Evolutionary conservation across 2,329 filamentous ascomycete species (phyloP).

Genomic region (Ophiostoma montium): DNA sequence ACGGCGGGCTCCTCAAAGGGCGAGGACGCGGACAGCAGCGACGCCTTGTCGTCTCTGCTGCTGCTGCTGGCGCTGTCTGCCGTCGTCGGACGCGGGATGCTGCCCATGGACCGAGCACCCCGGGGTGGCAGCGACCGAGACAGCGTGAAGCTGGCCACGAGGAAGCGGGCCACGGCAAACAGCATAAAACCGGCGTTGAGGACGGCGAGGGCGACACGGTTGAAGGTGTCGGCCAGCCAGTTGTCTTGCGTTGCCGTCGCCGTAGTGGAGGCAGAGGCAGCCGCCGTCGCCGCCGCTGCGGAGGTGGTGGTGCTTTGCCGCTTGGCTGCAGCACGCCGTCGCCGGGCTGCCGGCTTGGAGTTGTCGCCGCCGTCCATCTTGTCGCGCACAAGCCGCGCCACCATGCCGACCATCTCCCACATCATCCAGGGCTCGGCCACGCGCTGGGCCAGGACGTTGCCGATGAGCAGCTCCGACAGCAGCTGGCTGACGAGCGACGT

Average conservation of each 20-base stretch:
- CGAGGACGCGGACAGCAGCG: slow-evolving; percentile 2
- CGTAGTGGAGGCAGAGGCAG: neutral
- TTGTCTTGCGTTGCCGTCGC: neutral
- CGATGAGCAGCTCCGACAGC: slow-evolving; percentile 78
- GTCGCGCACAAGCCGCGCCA: slow-evolving; percentile 30
- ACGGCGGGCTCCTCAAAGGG: slow-evolving; percentile 18
- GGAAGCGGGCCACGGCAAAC: slow-evolving; percentile 50
- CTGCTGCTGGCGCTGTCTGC: slow-evolving; percentile 14
- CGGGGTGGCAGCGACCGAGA: slow-evolving; percentile 50
- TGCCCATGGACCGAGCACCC: slow-evolving; percentile 19
- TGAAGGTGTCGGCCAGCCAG: slow-evolving; percentile 15
- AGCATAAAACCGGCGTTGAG: slow-evolving; percentile 40
- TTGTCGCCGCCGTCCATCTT: slow-evolving; percentile 10
- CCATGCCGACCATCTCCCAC: slow-evolving; percentile 69
- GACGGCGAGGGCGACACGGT: slow-evolving; percentile 38
- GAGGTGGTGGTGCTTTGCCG: neutral
- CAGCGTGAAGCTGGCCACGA: slow-evolving; percentile 49
- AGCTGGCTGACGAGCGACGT: slow-evolving; percentile 75
- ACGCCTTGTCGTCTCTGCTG: slow-evolving; percentile 3
- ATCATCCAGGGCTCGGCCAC: slow-evolving; percentile 78
- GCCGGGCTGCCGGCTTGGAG: neutral
- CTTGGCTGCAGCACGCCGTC: neutral
- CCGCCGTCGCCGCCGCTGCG: neutral
- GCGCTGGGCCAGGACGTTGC: slow-evolving; percentile 66
- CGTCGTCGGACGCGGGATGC: slow-evolving; percentile 14